These are phyloP conservation scores for Jamesozyma spencerorum DNA, from an alignment of 805 yeast genomes.

Conservation along the genomic window DNA sequence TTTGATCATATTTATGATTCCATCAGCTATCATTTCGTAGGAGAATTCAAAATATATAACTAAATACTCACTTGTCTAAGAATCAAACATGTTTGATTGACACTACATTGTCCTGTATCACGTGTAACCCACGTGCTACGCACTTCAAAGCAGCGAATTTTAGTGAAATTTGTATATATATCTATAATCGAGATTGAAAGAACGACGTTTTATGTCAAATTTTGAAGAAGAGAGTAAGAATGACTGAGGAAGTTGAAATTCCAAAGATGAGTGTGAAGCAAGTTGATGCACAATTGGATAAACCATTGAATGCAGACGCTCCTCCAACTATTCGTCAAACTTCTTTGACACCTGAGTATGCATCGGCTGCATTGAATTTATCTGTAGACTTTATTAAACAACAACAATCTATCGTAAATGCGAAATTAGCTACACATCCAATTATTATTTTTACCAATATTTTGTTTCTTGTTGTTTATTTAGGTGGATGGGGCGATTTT, in stretches of 20 bases:
- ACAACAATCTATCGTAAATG: slow-evolving; percentile 40
- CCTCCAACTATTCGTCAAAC: slow-evolving; percentile 45
- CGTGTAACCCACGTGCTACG: too few relatives aligned
- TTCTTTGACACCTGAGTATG: slow-evolving; percentile 44
- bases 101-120: too few relatives aligned
- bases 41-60: too few relatives aligned
- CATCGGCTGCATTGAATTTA: slow-evolving; percentile 52
- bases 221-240: too few relatives aligned
- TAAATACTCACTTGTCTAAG: too few relatives aligned
- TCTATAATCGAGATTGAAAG: too few relatives aligned
- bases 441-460: slow-evolving; percentile 27
- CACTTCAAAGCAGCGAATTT: too few relatives aligned
- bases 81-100: too few relatives aligned
- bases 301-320: slow-evolving; percentile 44
- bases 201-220: too few relatives aligned
- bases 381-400: slow-evolving; percentile 50
- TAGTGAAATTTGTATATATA: too few relatives aligned
- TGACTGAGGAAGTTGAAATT: not conserved
- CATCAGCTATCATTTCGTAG: too few relatives aligned
- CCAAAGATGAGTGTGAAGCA: slow-evolving; percentile 27
- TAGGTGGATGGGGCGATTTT: slow-evolving; percentile 13
- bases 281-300: slow-evolving; percentile 41
- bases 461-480: slow-evolving; percentile 14
- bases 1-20: too few relatives aligned
- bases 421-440: slow-evolving; percentile 39